These are phyloP conservation scores for Candida caryicola DNA, from an alignment of 805 yeast genomes.

Conservation along the genomic window DNA sequence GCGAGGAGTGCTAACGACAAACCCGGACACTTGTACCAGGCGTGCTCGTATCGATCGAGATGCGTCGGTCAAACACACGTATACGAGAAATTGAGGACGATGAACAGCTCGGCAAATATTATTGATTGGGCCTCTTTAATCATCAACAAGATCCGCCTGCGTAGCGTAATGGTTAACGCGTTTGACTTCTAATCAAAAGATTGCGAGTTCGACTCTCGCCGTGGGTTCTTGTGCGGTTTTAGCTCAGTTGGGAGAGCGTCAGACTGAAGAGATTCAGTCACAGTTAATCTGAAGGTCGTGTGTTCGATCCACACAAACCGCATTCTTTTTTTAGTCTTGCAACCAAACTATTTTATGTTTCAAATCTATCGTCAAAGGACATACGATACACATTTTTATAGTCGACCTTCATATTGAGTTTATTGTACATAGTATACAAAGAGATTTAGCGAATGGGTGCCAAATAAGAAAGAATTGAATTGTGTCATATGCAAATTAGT, in stretches of 20 bases:
- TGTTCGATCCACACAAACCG: constrained; percentile 32
- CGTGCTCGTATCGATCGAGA: no score
- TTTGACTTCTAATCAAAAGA: constrained; percentile 24
- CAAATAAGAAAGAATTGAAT: no score
- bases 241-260: constrained; percentile 40
- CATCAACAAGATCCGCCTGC: constrained; percentile 14
- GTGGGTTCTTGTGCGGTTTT: constrained; percentile 26
- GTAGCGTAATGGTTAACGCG: constrained; percentile 23
- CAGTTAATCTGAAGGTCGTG: constrained; percentile 30
- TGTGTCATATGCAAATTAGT: no score
- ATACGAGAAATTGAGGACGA: no score
- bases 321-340: constrained; percentile 11
- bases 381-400: background rate
- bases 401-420: background rate
- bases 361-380: background rate
- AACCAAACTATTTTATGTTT: background rate
- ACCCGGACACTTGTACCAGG: no score
- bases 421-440: constrained; percentile 1
- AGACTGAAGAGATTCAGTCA: constrained; percentile 32
- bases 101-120: no score
- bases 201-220: constrained; percentile 24
- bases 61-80: no score
- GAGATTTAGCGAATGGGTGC: no score
- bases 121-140: no score
- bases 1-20: no score